Conservation (phyloP, 768 basidiomycete genomes). For the Agaricus subrufescens region DNA sequence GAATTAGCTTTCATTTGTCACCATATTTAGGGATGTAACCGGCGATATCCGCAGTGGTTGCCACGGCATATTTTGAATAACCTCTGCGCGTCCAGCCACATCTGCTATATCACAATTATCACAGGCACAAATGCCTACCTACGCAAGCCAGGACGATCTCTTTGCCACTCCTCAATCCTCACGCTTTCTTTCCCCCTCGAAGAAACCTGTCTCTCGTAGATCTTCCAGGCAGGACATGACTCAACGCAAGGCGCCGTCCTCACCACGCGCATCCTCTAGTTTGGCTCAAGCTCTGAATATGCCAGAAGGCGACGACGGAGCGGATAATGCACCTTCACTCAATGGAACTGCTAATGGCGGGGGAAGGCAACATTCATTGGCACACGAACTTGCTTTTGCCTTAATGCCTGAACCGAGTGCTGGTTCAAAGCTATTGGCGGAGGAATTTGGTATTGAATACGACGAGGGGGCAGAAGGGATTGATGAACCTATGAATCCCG, state of each 20-base stretch:
- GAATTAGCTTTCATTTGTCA: conserved; percentile 7
- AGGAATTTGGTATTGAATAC: conserved; percentile 88
- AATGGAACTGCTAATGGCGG: conserved; percentile 27
- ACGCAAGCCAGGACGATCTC: conserved; percentile 26
- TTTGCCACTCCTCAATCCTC: conserved; percentile 19
- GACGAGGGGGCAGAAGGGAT: conserved; percentile 85
- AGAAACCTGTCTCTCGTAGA: conserved; percentile 17
- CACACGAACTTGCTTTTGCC: conserved; percentile 83
- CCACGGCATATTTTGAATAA: conserved; percentile 8
- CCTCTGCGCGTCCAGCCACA: neutral
- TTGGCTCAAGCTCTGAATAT: conserved; percentile 22
- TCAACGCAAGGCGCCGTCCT: conserved; percentile 45
- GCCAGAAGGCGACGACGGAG: conserved; percentile 32
- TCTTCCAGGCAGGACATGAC: conserved; percentile 28
- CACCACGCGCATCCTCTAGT: conserved; percentile 41
- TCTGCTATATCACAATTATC: conserved; percentile 10
- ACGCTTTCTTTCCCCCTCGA: conserved; percentile 30
- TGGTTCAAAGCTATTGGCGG: conserved; percentile 73
- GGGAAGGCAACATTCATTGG: conserved; percentile 58
- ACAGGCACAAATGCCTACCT: conserved; percentile 24
- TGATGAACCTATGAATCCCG: conserved; percentile 35
- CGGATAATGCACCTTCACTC: neutral
- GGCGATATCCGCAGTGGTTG: conserved; percentile 10
- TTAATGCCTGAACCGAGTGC: conserved; percentile 83
- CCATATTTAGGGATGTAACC: conserved; percentile 3